Conservation (phyloP, 306 rosid species). For the Cucurbita argyrosperma region DNA sequence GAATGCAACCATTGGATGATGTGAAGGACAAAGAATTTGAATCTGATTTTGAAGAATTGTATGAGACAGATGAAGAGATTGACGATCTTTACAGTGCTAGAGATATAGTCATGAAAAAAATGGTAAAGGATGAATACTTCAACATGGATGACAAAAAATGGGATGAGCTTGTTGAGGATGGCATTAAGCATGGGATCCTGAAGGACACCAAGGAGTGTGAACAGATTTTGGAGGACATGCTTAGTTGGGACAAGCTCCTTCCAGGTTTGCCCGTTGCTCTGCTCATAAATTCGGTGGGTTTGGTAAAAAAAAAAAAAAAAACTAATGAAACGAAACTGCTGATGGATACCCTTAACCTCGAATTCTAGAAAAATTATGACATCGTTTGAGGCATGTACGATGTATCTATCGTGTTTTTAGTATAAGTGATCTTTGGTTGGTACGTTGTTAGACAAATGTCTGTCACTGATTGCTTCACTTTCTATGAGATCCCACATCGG, state of each 20-base stretch:
- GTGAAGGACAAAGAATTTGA: conserved; percentile 35
- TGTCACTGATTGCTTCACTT: not conserved
- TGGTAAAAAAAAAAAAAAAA: not conserved
- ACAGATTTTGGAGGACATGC: conserved; percentile 41
- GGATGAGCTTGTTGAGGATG: conserved; percentile 27
- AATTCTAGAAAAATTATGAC: not conserved
- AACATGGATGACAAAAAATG: conserved; percentile 31
- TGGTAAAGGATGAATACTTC: conserved; percentile 31
- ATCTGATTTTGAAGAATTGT: conserved; percentile 36
- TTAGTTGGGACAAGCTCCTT: conserved; percentile 37
- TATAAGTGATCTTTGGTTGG: not conserved
- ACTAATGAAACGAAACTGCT: not conserved
- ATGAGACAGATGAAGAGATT: conserved; percentile 57
- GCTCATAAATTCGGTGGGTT: not conserved
- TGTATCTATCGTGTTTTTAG: not conserved
- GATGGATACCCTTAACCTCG: not conserved
- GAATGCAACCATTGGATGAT: conserved; percentile 29
- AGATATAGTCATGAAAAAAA: conserved; percentile 32
- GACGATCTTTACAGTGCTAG: conserved; percentile 56
- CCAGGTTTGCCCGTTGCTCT: conserved; percentile 16
- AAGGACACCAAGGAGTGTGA: conserved; percentile 31
- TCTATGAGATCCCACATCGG: not conserved
- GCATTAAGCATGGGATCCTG: conserved; percentile 15
- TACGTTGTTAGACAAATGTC: not conserved
- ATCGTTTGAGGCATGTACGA: not conserved